Evolutionary conservation across 345 rosid species (phyloP).

Genomic region (Luvunga scandens): DNA sequence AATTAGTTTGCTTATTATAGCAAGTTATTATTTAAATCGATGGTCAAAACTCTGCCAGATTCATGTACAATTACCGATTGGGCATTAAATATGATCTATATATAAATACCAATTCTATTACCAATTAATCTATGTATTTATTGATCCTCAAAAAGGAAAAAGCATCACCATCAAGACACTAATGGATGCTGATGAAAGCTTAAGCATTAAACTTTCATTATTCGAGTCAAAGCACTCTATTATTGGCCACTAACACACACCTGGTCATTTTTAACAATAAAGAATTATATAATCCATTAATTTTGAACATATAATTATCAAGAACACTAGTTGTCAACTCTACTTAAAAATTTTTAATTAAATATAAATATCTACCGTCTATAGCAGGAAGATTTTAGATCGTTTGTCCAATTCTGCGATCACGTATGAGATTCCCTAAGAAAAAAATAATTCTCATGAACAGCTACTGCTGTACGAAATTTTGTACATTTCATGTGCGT

Average conservation of each 20-base stretch:
- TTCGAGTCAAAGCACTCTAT: conserved; percentile 31
- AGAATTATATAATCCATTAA: too few species aligned
- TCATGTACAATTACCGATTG: background rate
- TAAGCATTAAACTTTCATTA: conserved; percentile 17
- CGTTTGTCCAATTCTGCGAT: conserved; percentile 1
- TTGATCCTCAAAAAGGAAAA: background rate
- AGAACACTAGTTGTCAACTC: conserved; percentile 17
- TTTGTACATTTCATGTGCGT: background rate
- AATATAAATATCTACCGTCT: conserved; percentile 20
- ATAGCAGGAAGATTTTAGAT: conserved; percentile 14
- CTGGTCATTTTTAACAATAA: too few species aligned
- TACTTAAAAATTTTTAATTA: background rate
- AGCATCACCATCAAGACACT: conserved; percentile 8
- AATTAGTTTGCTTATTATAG: too few species aligned
- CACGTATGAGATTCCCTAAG: conserved; percentile 17
- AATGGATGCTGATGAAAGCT: conserved; percentile 23
- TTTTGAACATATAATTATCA: background rate
- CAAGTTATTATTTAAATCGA: too few species aligned
- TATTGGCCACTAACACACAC: conserved; percentile 1
- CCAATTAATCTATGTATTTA: background rate
- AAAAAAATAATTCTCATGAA: background rate
- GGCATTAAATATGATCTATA: background rate
- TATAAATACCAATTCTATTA: background rate
- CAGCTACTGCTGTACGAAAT: background rate
- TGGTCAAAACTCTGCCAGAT: background rate